Base-by-base conservation (phyloP, 495 filamentous ascomycete genomes). In the Aspergillus saccharolyticus region DNA sequence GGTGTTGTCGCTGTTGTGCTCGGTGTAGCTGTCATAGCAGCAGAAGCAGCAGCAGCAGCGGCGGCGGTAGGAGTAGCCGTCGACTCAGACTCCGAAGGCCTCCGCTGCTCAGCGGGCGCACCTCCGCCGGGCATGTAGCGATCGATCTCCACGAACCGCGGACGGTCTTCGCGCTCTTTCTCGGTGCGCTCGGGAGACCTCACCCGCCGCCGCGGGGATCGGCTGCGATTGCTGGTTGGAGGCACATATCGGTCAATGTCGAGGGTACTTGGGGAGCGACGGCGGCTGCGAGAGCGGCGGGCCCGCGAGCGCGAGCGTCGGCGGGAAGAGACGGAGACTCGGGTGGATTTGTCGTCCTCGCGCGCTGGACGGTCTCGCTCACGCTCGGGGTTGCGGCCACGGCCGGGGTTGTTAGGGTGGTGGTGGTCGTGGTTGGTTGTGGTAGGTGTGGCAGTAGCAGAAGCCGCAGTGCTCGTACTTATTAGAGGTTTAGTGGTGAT, bases 191-290 rank as follows among this genome's bases (percentile, higher is more conserved):
- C 70, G 47, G 67, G 71, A 5, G 74, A 76, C 30, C 75, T 70
- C 1, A 72, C 60, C 24, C 75, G 69, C 8, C 74, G 74, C 49
- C 76, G 69, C n/a, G 75, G 75, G 24, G 75, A 78, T 17, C 71
- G 68, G 63, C 73, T 76, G 18, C 76, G 72, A 25, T 69, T 68
- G 53, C 74, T 78, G 8, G 74, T 78, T 8, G 67, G 42, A 4
- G 78, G 78, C 0, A 81, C 73, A 58, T 80, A 80, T 16, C 78
- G 78, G 65, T 81, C 78, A 52, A 80, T 81, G 44, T 80, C 75
- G 16, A 73, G 63, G 49, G 68, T 53, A 25, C 59, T 65, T 10
- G 72, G 72, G 8, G 69, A 68, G 20, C 66, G 63, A 16, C 66
- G 58, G 21, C 70, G 66, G 46, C 72, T 70, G 21, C 67, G 66